phyloP scores from a whole-genome alignment of 306 rosid genomes.

The Quercus variabilis region DNA sequence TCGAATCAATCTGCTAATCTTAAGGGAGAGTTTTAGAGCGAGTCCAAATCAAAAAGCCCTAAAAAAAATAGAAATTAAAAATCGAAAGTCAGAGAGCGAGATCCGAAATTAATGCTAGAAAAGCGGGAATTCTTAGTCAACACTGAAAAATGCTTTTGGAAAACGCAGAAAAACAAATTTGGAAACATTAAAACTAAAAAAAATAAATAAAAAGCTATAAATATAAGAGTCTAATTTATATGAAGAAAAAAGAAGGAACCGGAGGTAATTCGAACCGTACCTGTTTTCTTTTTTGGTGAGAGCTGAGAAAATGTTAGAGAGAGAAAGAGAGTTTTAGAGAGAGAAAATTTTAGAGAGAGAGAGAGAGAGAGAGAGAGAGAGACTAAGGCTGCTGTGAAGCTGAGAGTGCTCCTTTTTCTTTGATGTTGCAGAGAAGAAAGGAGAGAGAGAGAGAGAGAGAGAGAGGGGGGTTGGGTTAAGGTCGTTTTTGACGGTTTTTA shows the following conservation, averaged over 20 bases:
- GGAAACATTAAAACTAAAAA: not conserved
- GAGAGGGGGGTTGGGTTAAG: not conserved
- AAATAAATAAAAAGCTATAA: too few relatives aligned
- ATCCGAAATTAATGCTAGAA: conserved; percentile 26
- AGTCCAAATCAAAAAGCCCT: conserved; percentile 31
- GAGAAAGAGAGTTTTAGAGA: conserved; percentile 13
- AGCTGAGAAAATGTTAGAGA: not conserved
- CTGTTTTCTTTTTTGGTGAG: not conserved
- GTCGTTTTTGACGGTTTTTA: conserved; percentile 23
- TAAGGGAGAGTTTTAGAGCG: conserved; percentile 23
- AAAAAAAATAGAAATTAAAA: not conserved
- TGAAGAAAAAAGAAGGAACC: conserved; percentile 7
- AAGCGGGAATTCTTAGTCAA: conserved; percentile 20
- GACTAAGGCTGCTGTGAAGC: not conserved
- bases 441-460: not conserved
- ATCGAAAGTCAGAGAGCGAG: conserved; percentile 27
- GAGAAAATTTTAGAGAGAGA: not conserved
- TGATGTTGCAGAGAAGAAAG: conserved; percentile 5
- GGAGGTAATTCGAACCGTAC: conserved; percentile 17
- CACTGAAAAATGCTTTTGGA: not conserved
- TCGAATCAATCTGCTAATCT: conserved; percentile 37
- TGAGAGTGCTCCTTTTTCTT: not conserved
- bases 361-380: conserved; percentile 3
- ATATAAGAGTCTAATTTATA: not conserved
- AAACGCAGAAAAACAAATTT: not conserved